Evolutionary conservation across 345 rosid species (phyloP).

Genomic region (Gossypium rotundifolium): DNA sequence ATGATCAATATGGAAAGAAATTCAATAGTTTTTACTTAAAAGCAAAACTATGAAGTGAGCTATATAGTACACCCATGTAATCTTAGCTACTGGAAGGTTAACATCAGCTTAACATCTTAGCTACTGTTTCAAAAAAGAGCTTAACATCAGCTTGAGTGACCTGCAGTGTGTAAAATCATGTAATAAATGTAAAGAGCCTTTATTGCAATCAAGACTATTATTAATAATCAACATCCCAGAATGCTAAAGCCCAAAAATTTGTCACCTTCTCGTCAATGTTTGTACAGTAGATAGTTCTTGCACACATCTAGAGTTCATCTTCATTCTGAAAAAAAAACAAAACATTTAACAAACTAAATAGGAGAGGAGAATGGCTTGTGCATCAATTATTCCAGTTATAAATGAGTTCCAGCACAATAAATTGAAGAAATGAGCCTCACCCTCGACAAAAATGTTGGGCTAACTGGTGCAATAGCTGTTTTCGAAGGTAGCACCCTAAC

Average conservation of each 20-base stretch:
- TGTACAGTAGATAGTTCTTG: slow-evolving; percentile 91
- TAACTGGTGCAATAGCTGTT: slow-evolving; percentile 96
- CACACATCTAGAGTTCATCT: slow-evolving; percentile 93
- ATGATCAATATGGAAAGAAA: no score
- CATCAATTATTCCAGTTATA: slow-evolving; percentile 1
- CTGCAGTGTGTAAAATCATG: slow-evolving; percentile 9
- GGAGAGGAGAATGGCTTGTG: background rate
- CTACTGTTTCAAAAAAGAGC: no score
- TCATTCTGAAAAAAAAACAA: slow-evolving; percentile 44
- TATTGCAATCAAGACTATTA: background rate
- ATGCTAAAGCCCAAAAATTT: slow-evolving; percentile 5
- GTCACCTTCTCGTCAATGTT: slow-evolving; percentile 86
- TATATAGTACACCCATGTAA: no score
- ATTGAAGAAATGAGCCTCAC: slow-evolving; percentile 31
- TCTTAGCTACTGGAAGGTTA: no score
- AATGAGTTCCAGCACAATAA: background rate
- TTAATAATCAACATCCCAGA: background rate
- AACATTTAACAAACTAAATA: background rate
- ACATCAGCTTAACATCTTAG: no score
- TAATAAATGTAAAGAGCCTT: background rate
- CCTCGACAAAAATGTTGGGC: slow-evolving; percentile 90
- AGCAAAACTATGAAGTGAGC: no score
- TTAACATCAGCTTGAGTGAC: no score
- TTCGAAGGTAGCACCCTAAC: slow-evolving; percentile 88
- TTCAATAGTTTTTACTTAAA: no score